Base-by-base conservation (phyloP, 1,284 basidiomycete genomes). In the Heliocybe sulcata region DNA sequence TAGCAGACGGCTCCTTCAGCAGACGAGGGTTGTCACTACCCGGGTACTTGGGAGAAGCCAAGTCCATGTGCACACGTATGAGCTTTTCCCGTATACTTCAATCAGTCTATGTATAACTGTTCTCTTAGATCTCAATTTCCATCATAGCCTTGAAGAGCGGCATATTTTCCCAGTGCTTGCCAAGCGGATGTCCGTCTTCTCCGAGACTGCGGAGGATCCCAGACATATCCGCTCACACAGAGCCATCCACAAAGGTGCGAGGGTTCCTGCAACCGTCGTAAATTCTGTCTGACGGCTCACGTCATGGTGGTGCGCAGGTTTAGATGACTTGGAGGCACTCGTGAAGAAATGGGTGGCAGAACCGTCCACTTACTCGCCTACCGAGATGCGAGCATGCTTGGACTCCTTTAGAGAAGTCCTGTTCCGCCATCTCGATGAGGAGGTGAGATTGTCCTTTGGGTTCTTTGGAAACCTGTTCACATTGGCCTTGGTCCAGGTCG, bases 351-450 rank as follows among this genome's bases (percentile, higher is more conserved):
- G 73, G 67, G 69, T 68, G 50, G 67, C 66, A n/a, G 71, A 81
- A 19, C 79, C 79, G 2, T 69, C 72, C 0, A 68, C 71, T 1
- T 88, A 87, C 64, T 79, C 79, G 20, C 79, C 83, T 0, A 61
- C 65, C 6, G 77, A 82, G 59, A 77, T 89, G 72, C 74, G 76
- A 53, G 73, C 60, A 1, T 82, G 81, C 61, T 69, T 88, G 57
- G 85, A 88, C 61, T 70, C 75, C 23, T 87, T 86, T 68, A 69
- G 78, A 35, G 80, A 80, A 26, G 80, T 85, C 6, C 69, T 89
- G n/a, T 87, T 87, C 68, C 67, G 63, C 22, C 86, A 88, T 67
- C 72, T 89, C 3, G 83, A 86, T 61, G 74, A 86, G 63, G 85
- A 89, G 72, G 85, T 83, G 57, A 50, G 65, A 63, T 3, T 42